Evolutionary conservation across 2,329 filamentous ascomycete genomes (phyloP), one percentile per base, ranked within the genome.

Genomic region (Fonsecaea multimorphosa): DNA sequence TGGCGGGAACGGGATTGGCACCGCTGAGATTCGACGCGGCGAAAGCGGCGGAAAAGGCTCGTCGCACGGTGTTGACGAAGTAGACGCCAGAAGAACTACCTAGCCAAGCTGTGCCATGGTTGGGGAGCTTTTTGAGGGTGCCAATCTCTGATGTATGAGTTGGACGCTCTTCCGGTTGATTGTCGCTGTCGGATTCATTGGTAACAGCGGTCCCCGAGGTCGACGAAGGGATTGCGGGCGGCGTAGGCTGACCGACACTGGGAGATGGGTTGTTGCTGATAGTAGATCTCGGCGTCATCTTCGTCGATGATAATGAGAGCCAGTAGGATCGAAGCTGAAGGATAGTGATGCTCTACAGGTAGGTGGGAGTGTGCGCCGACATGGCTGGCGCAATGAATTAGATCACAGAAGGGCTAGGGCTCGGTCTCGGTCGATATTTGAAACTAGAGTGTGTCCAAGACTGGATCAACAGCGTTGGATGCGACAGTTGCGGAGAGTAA

Each of bases 41-140:
- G 31, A 77, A 70, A 6, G 76, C 74, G 22, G 74, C 72, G 5
- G 79, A 79, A 71, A 85, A 85, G n/a, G 82, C 82, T 34, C 79
- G 78, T 49, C 81, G 81, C 62, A 85, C 83, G 0, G 83, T 85
- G 64, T 85, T 84, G 70, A 83, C 78, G 72, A 85, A 85, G 73
- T 81, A 85, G 52, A 85, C 81, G 2, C 83, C 83, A 46, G 80
- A 83, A 12, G 82, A 82, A 69, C 81, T 83, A 29, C 83, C 83
- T 32, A 85, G 80, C 70, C 84, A 85, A 60, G 83, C 78, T 58
- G 81, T 83, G 65, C 81, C 79, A 44, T 80, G 76, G 44, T 77
- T 77, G 2, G 78, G 76, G 54, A 79, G 76, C 22, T 79, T 77
- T 31, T 76, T 79, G 59, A 81, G 71, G 60, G 78, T 80, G 54